Percentiles rank a stretch among this genome's conserved stretches.
phyloP scores from a whole-genome alignment of 164 flowering plant genomes.

The Vitis vinifera region ASM3070453v1 NC_081814.1:23827001-23827500 shows the following conservation, averaged over 20 bases:
- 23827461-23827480: too few relatives aligned
- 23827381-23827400: too few relatives aligned
- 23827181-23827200: too few relatives aligned
- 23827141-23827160: conserved; percentile 34
- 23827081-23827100: conserved; percentile 46
- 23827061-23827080: conserved; percentile 69
- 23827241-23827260: conserved; percentile 2
- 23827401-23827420: too few relatives aligned
- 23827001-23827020: conserved; percentile 1
- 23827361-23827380: too few relatives aligned
- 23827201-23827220: background rate
- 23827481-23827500: too few relatives aligned
- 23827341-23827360: too few relatives aligned
- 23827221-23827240: background rate
- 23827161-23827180: background rate
- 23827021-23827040: conserved; percentile 18
- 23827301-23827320: background rate
- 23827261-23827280: background rate
- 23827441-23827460: too few relatives aligned
- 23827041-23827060: conserved; percentile 83
- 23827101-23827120: conserved; percentile 39
- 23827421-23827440: too few relatives aligned
- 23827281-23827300: background rate
- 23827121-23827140: conserved; percentile 40
- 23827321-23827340: too few relatives aligned